Base-by-base conservation (phyloP, 1,139 yeast genomes). In the Martiniozyma asiatica region DNA sequence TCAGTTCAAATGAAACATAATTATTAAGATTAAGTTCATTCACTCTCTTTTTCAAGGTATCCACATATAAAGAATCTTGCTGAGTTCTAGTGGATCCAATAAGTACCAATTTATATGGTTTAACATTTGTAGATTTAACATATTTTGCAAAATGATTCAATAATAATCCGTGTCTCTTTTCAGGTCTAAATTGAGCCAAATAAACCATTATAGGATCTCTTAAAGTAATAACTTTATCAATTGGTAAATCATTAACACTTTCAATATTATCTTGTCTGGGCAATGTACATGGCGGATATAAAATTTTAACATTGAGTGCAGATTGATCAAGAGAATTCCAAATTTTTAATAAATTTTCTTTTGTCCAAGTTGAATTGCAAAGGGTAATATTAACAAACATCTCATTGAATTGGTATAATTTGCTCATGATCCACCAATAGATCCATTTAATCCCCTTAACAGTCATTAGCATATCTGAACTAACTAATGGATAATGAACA, bases 131-230 rank as follows among this genome's bases (percentile, higher is more conserved):
- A 33, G 26, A 14, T 35, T 34, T 35, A 24, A 53, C 44, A 44
- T 75, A 79, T 32, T 62, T 55, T 8, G 72, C 59, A 55, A 71
- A 92, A 42, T 84, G 75, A 4, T 54, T 44, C 25, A 89, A 54
- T 4, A 87, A 65, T 32, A 89, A 59, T 13, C 56, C 63, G 48
- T 92, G 98, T 39, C 98, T 73, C 55, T 92, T 92, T 51, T 92
- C 99, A 1, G 95, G 92, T 36, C 99, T 71, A 56, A 82, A 92
- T 55, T 92, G 99, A 0, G 97, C 97, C 31, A 92, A 58, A 36
- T 78, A 84, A 7, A 89, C 64, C 36, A 85, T 61, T 21, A 64
- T 63, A 32, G 32, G 63, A 56, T 38, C 93, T 63, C 45, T 40
- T 1, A 20, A 20, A 4, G 24, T 36, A 27, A 36, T 8, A 3